Base-by-base conservation (phyloP, 148 eudicot species). In the Persicaria tinctoria region DNA sequence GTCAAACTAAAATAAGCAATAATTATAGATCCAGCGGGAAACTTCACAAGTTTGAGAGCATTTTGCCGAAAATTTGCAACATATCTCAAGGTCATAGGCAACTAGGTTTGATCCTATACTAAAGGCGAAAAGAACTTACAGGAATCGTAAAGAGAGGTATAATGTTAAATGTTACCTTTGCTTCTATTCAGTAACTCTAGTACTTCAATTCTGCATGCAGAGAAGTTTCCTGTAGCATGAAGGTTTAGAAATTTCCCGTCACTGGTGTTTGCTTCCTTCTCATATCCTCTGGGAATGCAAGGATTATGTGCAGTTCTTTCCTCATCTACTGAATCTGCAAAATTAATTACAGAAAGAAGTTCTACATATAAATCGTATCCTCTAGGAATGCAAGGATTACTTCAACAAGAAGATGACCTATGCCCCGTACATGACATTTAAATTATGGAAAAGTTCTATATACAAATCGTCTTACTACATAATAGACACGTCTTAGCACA, bases 191-290 rank as follows among this genome's bases (percentile, higher is more conserved):
- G 79, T 55, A 79, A 73, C 57, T 68, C 72, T 69, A 54, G 51
- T 32, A 85, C 77, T 68, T 83, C 74, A 60, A 80, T 76, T 83
- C 77, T 83, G 79, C 88, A 85, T 5, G 80, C 50, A 20, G 88
- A 83, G 62, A 76, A 85, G 79, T 83, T 83, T 79, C 86, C 88
- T 12, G 75, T 57, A 5, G 78, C 57, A 17, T 46, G 73, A 48
- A 60, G 68, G 59, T 46, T 48, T 59, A 73, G 55, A 74, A 69
- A 50, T 76, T 77, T 70, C 73, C 55, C 75, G 44, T 80, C 81
- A 73, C 79, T 80, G 76, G 82, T 77, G 73, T 73, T 51, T 54
- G 79, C 79, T 49, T 68, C 63, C 46, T 76, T 44, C 69, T 72
- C 77, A 68, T 78, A 83, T 51, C 84, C 85, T 62, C 66, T 76